phyloP scores from a whole-genome alignment of 495 filamentous ascomycete genomes.

The Pseudomonodictys pantanalensis region DNA sequence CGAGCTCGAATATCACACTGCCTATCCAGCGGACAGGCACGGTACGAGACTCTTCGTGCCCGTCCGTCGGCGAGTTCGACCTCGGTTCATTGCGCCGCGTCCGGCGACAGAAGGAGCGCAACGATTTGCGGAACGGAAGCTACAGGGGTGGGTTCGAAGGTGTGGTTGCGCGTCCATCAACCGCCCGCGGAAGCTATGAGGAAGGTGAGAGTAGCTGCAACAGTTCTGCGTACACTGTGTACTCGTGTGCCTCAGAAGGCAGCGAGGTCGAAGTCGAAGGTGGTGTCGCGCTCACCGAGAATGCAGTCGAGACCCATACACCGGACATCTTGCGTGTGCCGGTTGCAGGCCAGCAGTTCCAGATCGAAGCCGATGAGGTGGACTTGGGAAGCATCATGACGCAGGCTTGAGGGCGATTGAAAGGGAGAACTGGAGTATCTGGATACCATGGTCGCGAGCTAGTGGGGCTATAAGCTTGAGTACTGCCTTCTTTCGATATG shows the following conservation, averaged over 20 bases:
- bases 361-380: neutral
- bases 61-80: slow-evolving; percentile 21
- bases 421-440: no score
- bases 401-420: no score
- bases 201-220: neutral
- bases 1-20: slow-evolving; percentile 28
- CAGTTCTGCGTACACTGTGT: slow-evolving; percentile 21
- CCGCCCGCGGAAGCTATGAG: neutral
- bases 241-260: slow-evolving; percentile 16
- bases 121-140: slow-evolving; percentile 3
- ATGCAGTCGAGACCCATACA: slow-evolving; percentile 51
- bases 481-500: no score
- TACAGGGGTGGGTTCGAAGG: slow-evolving; percentile 1
- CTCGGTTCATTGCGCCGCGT: slow-evolving; percentile 18
- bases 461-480: no score
- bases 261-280: slow-evolving; percentile 46
- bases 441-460: no score
- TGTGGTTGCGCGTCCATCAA: neutral
- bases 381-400: slow-evolving; percentile 9
- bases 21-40: slow-evolving; percentile 24
- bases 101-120: slow-evolving; percentile 18
- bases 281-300: slow-evolving; percentile 59
- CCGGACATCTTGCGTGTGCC: slow-evolving; percentile 47
- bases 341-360: neutral
- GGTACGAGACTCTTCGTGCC: neutral